Percentiles rank a stretch among this genome's conserved stretches.
Evolutionary conservation across 768 basidiomycete species (phyloP).

Genomic region (Pleurotus cornucopiae): DNA sequence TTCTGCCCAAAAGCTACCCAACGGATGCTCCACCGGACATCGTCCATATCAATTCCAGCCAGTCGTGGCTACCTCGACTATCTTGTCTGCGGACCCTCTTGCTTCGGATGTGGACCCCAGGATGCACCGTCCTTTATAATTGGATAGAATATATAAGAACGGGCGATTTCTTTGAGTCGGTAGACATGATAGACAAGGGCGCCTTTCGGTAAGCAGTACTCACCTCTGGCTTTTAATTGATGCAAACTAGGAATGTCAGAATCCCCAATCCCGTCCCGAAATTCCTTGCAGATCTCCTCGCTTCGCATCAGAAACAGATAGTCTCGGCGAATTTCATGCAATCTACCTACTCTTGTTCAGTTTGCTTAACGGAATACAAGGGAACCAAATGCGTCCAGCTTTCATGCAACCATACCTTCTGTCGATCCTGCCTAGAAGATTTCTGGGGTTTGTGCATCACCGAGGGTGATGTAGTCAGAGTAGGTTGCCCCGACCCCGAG

Average conservation of each 20-base stretch:
- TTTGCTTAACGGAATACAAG: conserved; percentile 73
- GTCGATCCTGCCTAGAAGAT: conserved; percentile 70
- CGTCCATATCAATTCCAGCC: conserved; percentile 47
- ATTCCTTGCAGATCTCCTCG: conserved; percentile 44
- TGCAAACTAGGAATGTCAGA: conserved; percentile 24
- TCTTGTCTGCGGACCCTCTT: conserved; percentile 35
- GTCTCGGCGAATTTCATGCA: conserved; percentile 53
- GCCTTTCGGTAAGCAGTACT: conserved; percentile 32
- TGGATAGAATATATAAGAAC: conserved; percentile 73
- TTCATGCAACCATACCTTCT: conserved; percentile 77
- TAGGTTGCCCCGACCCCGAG: conserved; percentile 76
- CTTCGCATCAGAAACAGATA: conserved; percentile 41
- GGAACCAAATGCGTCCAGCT: conserved; percentile 73
- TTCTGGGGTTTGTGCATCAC: conserved; percentile 81
- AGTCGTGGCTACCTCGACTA: conserved; percentile 53
- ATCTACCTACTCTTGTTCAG: conserved; percentile 65
- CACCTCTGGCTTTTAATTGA: conserved; percentile 4
- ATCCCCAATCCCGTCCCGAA: conserved; percentile 56
- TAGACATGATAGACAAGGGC: conserved; percentile 33
- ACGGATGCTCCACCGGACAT: conserved; percentile 47
- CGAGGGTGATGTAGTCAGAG: conserved; percentile 73
- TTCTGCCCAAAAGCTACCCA: conserved; percentile 55
- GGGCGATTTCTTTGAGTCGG: conserved; percentile 54
- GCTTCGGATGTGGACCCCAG: conserved; percentile 54
- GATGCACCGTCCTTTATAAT: conserved; percentile 57